Conservation (phyloP, 1,284 basidiomycete genomes). For the Mycena citricolor region DNA sequence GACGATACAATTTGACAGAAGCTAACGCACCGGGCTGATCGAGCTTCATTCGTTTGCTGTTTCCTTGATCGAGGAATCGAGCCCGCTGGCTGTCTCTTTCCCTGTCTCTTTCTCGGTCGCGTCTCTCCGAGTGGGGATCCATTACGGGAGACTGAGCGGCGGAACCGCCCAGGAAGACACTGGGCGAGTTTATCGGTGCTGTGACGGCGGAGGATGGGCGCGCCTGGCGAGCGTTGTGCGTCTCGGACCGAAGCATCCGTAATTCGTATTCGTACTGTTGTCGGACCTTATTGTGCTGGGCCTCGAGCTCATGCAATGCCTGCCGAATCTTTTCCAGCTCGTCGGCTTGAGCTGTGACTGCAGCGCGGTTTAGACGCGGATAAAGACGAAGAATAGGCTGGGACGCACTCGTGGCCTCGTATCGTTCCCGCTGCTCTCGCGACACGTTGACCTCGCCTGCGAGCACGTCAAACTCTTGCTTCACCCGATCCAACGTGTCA, state of each 20-base stretch:
- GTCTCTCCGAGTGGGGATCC: constrained; percentile 18
- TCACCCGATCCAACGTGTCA: constrained; percentile 44
- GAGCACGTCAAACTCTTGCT: constrained; percentile 59
- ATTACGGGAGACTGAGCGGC: constrained; percentile 1
- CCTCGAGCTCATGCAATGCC: constrained; percentile 60
- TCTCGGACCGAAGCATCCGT: constrained; percentile 16
- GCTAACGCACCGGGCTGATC: constrained; percentile 15
- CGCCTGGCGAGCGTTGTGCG: constrained; percentile 7
- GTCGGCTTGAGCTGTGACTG: constrained; percentile 40
- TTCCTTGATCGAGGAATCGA: too few species aligned
- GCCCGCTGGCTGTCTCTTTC: too few species aligned
- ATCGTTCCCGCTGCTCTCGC: constrained; percentile 57
- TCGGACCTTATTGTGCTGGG: constrained; percentile 55
- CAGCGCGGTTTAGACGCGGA: constrained; percentile 1
- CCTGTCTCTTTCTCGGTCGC: constrained; percentile 21
- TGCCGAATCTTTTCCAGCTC: constrained; percentile 49
- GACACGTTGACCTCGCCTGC: constrained; percentile 47
- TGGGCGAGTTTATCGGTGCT: constrained; percentile 13
- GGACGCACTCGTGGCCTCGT: constrained; percentile 44
- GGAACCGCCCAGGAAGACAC: constrained; percentile 4
- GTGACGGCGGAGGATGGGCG: constrained; percentile 8
- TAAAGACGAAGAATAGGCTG: neutral
- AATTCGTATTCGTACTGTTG: constrained; percentile 62
- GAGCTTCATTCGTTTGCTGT: constrained; percentile 14
- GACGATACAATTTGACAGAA: constrained; percentile 12